Evolutionary conservation across 2,329 filamentous ascomycete species (phyloP).

Genomic region (Fusarium paranaense): DNA sequence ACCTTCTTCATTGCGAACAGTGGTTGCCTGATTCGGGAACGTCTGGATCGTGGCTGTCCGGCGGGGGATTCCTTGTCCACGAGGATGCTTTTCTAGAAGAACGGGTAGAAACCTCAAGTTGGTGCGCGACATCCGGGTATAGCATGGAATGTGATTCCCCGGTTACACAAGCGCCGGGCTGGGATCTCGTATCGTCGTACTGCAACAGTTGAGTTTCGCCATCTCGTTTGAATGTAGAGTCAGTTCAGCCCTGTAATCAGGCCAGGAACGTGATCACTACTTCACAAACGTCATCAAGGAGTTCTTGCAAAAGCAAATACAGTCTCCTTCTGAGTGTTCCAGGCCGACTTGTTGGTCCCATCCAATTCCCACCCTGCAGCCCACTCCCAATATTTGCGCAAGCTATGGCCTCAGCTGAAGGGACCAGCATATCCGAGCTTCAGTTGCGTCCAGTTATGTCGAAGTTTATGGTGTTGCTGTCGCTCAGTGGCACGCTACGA

Average conservation of each 20-base stretch:
- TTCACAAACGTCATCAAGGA: background rate
- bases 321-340: background rate
- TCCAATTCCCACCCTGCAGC: background rate
- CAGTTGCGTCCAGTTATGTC: background rate
- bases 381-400: background rate
- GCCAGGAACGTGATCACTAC: background rate
- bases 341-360: background rate
- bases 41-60: slow-evolving; percentile 8
- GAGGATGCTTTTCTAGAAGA: slow-evolving; percentile 22
- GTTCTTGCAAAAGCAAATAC: slow-evolving; percentile 1
- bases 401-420: slow-evolving; percentile 1
- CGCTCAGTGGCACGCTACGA: background rate
- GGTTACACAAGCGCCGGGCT: background rate
- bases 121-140: background rate
- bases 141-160: background rate
- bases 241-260: background rate
- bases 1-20: slow-evolving; percentile 1
- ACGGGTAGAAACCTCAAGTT: slow-evolving; percentile 15
- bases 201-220: background rate
- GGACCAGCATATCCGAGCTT: background rate
- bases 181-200: background rate
- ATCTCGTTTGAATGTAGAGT: background rate
- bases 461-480: background rate
- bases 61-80: background rate
- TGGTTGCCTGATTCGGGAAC: slow-evolving; percentile 4